Percentiles rank a stretch among this genome's conserved stretches.
phyloP scores from a whole-genome alignment of 495 filamentous ascomycete genomes.

The Gamarada debralockiae region DNA sequence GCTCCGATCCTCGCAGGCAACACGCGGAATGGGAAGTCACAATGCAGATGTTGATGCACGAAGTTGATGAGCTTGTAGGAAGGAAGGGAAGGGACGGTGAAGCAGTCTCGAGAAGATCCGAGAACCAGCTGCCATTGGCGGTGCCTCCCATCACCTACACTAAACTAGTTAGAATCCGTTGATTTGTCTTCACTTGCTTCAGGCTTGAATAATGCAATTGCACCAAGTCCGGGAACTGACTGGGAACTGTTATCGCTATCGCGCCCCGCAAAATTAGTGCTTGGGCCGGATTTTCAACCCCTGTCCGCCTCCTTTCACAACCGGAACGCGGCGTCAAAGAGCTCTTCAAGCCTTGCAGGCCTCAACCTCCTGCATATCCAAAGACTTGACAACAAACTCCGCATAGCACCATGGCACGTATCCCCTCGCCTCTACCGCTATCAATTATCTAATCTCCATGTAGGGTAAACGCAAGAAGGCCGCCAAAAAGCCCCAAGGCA shows the following conservation, averaged over 20 bases:
- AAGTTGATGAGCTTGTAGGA: too few species aligned
- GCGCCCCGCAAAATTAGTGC: not conserved
- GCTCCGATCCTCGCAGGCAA: not conserved
- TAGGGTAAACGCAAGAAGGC: constrained; percentile 97
- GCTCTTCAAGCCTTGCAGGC: not conserved
- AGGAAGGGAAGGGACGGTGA: too few species aligned
- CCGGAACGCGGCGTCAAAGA: not conserved
- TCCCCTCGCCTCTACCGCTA: not conserved
- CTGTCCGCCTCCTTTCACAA: not conserved
- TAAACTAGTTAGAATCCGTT: too few species aligned
- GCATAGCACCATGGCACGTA: constrained; percentile 7
- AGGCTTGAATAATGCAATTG: too few species aligned
- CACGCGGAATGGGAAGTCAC: too few species aligned
- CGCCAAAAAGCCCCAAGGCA: constrained; percentile 73
- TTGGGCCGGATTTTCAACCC: not conserved
- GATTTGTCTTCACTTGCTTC: not conserved
- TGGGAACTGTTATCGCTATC: not conserved
- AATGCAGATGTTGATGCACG: not conserved
- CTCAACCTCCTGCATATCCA: not conserved
- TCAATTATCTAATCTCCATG: constrained; percentile 10
- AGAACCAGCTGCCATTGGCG: too few species aligned
- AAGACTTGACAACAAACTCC: not conserved
- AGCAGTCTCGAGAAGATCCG: too few species aligned
- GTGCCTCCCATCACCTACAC: too few species aligned
- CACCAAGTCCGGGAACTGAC: not conserved